phyloP scores from a whole-genome alignment of 2,329 filamentous ascomycete genomes.

The Fusarium nelsonii region DNA sequence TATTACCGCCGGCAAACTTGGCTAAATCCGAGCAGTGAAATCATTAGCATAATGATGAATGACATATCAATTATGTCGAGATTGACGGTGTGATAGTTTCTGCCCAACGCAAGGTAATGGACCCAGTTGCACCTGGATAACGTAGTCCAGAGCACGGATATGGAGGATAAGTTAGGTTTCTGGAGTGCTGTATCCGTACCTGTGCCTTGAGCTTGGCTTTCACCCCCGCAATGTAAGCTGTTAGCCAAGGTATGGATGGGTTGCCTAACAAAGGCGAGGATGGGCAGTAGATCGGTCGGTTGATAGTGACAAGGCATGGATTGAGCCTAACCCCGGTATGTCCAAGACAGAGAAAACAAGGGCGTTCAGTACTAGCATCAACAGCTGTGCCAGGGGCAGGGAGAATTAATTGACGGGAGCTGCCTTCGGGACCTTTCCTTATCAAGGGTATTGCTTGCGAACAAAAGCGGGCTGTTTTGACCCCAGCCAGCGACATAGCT shows the following conservation, averaged over 20 bases:
- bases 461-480: constrained; percentile 21
- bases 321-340: constrained; percentile 16
- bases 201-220: constrained; percentile 14
- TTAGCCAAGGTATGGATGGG: neutral
- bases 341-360: constrained; percentile 13
- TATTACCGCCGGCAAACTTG: constrained; percentile 8
- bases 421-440: constrained; percentile 28
- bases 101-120: constrained; percentile 32
- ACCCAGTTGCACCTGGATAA: constrained; percentile 13
- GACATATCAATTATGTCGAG: constrained; percentile 7
- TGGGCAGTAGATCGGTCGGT: constrained; percentile 38
- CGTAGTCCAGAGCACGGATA: neutral
- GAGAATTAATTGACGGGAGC: constrained; percentile 22
- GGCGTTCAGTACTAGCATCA: neutral
- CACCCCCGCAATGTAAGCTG: constrained; percentile 16
- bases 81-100: constrained; percentile 40
- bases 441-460: constrained; percentile 42
- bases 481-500: constrained; percentile 11
- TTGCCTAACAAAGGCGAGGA: constrained; percentile 22
- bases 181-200: neutral
- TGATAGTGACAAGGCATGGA: constrained; percentile 22
- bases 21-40: neutral
- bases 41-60: constrained; percentile 7
- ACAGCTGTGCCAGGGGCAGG: constrained; percentile 14
- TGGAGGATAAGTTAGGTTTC: neutral